Percentiles rank a stretch among this genome's conserved stretches.
Conservation (phyloP, 2,329 filamentous ascomycete genomes). For the Corinectria fuckeliana region DNA sequence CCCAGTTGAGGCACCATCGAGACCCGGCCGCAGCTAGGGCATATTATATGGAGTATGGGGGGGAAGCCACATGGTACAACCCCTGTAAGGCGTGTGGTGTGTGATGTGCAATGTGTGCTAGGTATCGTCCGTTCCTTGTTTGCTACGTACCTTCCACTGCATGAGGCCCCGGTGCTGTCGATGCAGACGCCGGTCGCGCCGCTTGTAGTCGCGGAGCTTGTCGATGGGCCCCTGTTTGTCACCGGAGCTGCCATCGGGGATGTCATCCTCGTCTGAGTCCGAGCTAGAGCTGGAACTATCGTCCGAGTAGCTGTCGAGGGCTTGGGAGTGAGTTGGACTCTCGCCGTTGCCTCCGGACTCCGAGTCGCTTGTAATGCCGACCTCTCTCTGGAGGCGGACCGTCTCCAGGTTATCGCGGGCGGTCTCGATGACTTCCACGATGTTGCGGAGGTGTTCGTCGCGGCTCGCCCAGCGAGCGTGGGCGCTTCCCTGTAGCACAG, state of each 20-base stretch:
- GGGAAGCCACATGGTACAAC: background rate
- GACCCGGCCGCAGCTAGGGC: constrained; percentile 11
- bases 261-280: constrained; percentile 41
- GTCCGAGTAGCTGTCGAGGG: constrained; percentile 32
- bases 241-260: constrained; percentile 46
- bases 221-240: constrained; percentile 55
- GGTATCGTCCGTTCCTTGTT: background rate
- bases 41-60: background rate
- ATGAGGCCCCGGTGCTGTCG: constrained; percentile 72
- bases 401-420: constrained; percentile 44
- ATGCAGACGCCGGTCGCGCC: constrained; percentile 65
- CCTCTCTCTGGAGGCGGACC: constrained; percentile 43
- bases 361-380: constrained; percentile 43
- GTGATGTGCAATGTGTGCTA: background rate
- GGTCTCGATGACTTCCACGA: constrained; percentile 56
- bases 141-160: constrained; percentile 65
- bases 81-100: background rate
- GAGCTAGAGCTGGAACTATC: constrained; percentile 39
- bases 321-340: constrained; percentile 15
- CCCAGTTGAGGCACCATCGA: constrained; percentile 10
- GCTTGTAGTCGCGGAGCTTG: constrained; percentile 65
- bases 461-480: constrained; percentile 46
- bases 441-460: constrained; percentile 44
- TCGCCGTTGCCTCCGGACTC: constrained; percentile 22
- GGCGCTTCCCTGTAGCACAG: constrained; percentile 40